Conservation (phyloP, 176 grass and related monocot species). For the Rhynchospora breviuscula region DNA sequence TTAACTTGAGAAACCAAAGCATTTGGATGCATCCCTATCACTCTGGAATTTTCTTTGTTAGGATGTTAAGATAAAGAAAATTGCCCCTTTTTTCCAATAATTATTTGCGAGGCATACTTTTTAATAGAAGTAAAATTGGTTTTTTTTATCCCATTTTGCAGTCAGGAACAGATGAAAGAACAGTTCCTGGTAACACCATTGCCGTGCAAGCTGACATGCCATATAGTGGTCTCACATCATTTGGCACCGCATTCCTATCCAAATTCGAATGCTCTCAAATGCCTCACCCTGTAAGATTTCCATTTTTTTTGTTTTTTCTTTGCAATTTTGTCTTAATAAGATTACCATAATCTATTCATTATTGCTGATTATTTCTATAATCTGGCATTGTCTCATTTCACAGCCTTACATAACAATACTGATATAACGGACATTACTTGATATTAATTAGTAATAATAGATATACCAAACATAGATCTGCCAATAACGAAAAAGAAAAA, state of each 20-base stretch:
- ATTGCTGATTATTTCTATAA: not conserved
- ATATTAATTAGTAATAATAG: too few relatives aligned
- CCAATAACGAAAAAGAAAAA: not conserved
- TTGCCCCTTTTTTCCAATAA: not conserved
- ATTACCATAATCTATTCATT: not conserved
- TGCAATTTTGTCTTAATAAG: not conserved
- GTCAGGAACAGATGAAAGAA: constrained; percentile 93
- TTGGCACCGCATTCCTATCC: constrained; percentile 91
- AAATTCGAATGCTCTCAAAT: constrained; percentile 99
- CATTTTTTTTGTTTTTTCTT: not conserved
- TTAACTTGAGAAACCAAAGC: not conserved
- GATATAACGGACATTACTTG: not conserved
- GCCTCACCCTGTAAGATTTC: constrained; percentile 74
- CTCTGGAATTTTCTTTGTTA: not conserved
- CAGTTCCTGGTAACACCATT: constrained; percentile 88
- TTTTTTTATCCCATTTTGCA: constrained; percentile 26
- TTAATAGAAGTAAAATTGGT: not conserved
- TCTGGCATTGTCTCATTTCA: not conserved
- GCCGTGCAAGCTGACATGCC: constrained; percentile 99
- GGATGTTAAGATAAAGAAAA: not conserved
- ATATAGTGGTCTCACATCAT: constrained; percentile 86
- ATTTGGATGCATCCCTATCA: not conserved
- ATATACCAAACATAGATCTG: not conserved
- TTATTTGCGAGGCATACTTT: not conserved
- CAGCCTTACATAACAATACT: not conserved